phyloP scores from a whole-genome alignment of 345 rosid species.

The Citrus trifoliata region DNA sequence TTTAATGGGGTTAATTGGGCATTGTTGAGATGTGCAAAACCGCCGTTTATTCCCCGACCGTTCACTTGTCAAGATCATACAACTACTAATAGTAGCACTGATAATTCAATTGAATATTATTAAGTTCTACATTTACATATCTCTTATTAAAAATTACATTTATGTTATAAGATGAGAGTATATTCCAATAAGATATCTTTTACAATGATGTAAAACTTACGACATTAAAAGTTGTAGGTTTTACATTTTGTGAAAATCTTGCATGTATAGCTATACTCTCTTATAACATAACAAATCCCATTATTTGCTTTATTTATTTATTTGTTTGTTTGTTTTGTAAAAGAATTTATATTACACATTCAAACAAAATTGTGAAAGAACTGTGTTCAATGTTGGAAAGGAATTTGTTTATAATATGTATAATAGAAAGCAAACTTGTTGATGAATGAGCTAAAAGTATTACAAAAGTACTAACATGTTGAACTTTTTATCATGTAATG shows the following conservation, averaged over 20 bases:
- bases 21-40: conserved; percentile 46
- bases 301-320: background rate
- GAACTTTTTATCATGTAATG: too few relatives aligned
- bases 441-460: background rate
- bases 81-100: background rate
- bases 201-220: background rate
- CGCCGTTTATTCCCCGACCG: conserved; percentile 42
- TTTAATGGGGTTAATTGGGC: conserved; percentile 66
- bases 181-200: background rate
- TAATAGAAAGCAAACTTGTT: background rate
- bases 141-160: background rate
- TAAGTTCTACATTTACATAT: background rate
- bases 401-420: background rate
- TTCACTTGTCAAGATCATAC: conserved; percentile 9
- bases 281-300: background rate
- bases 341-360: background rate
- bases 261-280: background rate
- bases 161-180: background rate
- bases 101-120: conserved; percentile 42
- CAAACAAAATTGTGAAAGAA: background rate
- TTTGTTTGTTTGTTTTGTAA: background rate
- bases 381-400: background rate
- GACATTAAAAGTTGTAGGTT: background rate
- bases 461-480: background rate
- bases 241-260: background rate